A percentile compares a stretch with the other conserved stretches of the same genome.
Conservation (phyloP, 257 asterid genomes). For the Rauvolfia tetraphylla region DNA sequence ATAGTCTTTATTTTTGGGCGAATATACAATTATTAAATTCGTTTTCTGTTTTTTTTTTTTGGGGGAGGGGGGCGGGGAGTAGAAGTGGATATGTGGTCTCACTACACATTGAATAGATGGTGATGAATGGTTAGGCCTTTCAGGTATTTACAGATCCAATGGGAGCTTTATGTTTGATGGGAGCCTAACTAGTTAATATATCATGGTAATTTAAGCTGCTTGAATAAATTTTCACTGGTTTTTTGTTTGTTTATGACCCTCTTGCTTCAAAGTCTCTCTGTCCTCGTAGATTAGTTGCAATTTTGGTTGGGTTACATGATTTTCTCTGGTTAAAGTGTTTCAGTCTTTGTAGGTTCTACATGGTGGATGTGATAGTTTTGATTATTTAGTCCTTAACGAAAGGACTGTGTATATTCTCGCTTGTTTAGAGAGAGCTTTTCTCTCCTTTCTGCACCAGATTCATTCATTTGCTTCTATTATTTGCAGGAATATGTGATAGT, state of each 20-base stretch:
- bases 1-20: background rate
- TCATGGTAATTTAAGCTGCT: background rate
- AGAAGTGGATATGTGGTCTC: background rate
- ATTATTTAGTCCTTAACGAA: background rate
- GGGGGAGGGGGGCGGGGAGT: no score
- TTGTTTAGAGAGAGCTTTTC: background rate
- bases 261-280: background rate
- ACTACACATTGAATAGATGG: no score
- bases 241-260: background rate
- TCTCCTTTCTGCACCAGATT: background rate
- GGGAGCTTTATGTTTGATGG: background rate
- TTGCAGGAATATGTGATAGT: conserved; percentile 90
- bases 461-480: conserved; percentile 26
- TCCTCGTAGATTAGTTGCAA: background rate
- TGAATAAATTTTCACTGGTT: background rate
- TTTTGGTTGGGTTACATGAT: background rate
- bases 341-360: background rate
- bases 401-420: background rate
- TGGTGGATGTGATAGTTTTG: background rate
- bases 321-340: background rate
- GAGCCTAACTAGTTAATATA: background rate
- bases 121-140: background rate
- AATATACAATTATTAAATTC: background rate
- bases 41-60: no score
- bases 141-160: background rate